Evolutionary conservation across 176 grass and related monocot species (phyloP).

Genomic region (Ensete glaucum): DNA sequence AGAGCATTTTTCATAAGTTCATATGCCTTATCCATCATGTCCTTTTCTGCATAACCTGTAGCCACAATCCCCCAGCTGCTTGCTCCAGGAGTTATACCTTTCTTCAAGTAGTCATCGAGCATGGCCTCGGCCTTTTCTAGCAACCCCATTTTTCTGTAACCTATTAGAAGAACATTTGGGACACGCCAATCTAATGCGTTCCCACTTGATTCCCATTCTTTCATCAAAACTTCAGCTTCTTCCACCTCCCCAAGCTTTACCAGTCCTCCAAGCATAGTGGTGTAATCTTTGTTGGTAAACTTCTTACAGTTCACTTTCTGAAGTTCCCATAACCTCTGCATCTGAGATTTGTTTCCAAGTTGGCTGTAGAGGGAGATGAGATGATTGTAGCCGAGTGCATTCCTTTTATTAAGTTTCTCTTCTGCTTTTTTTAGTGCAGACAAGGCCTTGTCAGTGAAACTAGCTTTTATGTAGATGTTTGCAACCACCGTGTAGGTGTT

Average conservation of each 20-base stretch:
- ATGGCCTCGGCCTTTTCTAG: constrained; percentile 55
- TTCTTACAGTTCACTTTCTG: constrained; percentile 62
- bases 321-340: constrained; percentile 59
- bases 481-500: constrained; percentile 69
- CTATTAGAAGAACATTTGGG: constrained; percentile 53
- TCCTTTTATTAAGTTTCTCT: constrained; percentile 40
- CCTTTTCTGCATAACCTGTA: constrained; percentile 48
- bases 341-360: constrained; percentile 49
- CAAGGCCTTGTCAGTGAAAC: constrained; percentile 38
- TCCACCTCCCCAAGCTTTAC: constrained; percentile 48
- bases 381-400: constrained; percentile 41
- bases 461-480: constrained; percentile 61
- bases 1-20: constrained; percentile 65
- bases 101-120: constrained; percentile 43
- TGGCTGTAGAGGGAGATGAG: constrained; percentile 58
- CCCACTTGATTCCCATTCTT: constrained; percentile 64
- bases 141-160: constrained; percentile 44
- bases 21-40: constrained; percentile 43
- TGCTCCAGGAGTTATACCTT: constrained; percentile 47
- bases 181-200: constrained; percentile 52
- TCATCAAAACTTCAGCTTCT: constrained; percentile 68
- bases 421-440: constrained; percentile 67
- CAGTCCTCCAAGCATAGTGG: constrained; percentile 48
- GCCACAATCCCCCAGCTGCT: constrained; percentile 66
- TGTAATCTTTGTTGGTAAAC: constrained; percentile 56